Evolutionary conservation across 2,329 filamentous ascomycete species (phyloP), one percentile per base, ranked within the genome.

Genomic region (Fusarium neocosmosporiellum): DNA sequence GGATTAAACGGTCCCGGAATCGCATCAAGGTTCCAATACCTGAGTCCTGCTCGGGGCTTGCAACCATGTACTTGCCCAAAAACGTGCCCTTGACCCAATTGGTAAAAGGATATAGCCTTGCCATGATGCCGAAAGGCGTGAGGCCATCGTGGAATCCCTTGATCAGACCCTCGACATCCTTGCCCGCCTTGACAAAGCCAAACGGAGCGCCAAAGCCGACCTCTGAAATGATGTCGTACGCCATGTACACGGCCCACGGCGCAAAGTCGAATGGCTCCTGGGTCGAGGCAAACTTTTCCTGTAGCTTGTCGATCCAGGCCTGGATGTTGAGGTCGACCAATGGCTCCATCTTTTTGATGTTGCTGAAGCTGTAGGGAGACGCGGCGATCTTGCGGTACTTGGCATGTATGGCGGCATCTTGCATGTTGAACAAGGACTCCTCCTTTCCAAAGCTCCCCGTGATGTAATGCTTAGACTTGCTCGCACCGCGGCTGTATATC

Each of bases 391-490:
- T 90, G 20, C 89, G 83, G 72, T 86, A 87, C 2, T 82, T 80
- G 4, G 87, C 83, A 75, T 91, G 89, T 6, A 81, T 80, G 61
- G 82, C 82, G 53, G 86, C 82, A 53, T 87, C 84, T 67, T 86
- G 86, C 84, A 89, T 89, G 65, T 90, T 89, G 78, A 91, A 89
- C 7, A 90, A 73, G 2, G 83, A 85, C 67, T 90, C 88, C 6
- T 82, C 85, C 63, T 87, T 84, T 18, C 88, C 88, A 71, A 90
- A 89, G 27, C 83, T 86, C 22, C 88, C 88, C 0, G 88, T 87
- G 66, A 90, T 88, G 75, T 90, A 91, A 77, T 89, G 86, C 57
- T 88, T 83, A 1, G 86, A 87, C 75, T 91, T 91, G 79, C 88
- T 83, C 7, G 86, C 88, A 69, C 87, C 82, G 24, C 88, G 85